Evolutionary conservation across 352 stramenopile genomes (phyloP).

Genomic region (Nothophytophthora sp.): DNA sequence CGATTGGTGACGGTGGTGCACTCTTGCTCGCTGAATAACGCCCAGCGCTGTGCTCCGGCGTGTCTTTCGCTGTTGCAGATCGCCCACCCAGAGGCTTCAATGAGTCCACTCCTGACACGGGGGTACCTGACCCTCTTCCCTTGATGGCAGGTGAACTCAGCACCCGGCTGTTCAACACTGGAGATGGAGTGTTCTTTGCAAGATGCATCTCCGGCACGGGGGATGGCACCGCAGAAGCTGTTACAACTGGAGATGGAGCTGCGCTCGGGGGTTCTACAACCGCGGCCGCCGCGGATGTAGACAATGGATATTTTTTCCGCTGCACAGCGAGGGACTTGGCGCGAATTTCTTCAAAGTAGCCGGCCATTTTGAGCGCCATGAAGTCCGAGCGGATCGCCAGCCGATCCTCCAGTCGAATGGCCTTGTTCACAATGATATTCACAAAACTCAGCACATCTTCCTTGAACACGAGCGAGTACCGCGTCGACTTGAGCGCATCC

Average conservation of each 20-base stretch:
- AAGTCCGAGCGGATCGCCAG: constrained; percentile 84
- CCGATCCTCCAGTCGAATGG: constrained; percentile 79
- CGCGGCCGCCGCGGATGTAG: constrained; percentile 30
- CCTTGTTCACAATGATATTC: constrained; percentile 91
- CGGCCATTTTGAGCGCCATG: constrained; percentile 83
- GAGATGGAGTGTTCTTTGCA: constrained; percentile 31
- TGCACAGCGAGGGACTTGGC: constrained; percentile 81
- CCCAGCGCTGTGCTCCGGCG: constrained; percentile 17
- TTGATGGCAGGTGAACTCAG: constrained; percentile 26
- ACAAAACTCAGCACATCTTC: constrained; percentile 89
- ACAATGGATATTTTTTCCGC: constrained; percentile 61
- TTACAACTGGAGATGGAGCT: constrained; percentile 22
- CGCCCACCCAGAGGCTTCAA: constrained; percentile 31
- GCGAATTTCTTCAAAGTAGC: constrained; percentile 88
- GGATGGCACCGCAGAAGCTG: constrained; percentile 24
- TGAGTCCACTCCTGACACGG: constrained; percentile 23
- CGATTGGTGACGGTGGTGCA: constrained; percentile 52
- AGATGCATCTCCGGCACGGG: constrained; percentile 28
- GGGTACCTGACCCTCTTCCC: constrained; percentile 23
- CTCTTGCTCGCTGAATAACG: constrained; percentile 46
- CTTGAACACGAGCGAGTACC: constrained; percentile 88
- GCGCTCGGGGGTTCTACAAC: constrained; percentile 17
- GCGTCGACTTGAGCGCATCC: constrained; percentile 79
- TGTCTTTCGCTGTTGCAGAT: constrained; percentile 19
- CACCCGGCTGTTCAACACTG: constrained; percentile 25